Evolutionary conservation across 345 rosid genomes (phyloP).

Genomic region (Cardiospermum halicacabum): DNA sequence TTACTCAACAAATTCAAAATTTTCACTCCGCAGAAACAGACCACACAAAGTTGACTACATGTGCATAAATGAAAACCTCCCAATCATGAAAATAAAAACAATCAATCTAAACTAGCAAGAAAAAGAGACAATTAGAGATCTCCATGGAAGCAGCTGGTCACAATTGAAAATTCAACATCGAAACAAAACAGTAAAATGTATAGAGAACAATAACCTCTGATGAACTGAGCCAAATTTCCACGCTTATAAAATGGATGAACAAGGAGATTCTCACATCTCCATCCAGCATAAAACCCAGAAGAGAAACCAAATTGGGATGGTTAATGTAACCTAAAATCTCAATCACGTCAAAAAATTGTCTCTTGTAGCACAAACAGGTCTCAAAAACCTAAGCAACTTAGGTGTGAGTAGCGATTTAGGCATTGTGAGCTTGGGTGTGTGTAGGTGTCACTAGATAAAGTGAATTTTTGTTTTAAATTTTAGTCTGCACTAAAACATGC

Average conservation of each 20-base stretch:
- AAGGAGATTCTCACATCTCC: constrained; percentile 91
- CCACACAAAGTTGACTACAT: background rate
- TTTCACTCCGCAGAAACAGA: too few species aligned
- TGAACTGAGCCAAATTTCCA: constrained; percentile 68
- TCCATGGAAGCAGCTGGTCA: background rate
- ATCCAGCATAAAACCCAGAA: constrained; percentile 85
- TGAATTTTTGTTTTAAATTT: too few species aligned
- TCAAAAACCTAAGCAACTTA: constrained; percentile 73
- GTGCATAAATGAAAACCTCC: background rate
- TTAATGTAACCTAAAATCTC: constrained; percentile 54
- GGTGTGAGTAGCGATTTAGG: too few species aligned
- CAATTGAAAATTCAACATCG: background rate
- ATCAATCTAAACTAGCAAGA: background rate
- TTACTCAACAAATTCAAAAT: too few species aligned
- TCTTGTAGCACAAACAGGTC: constrained; percentile 62
- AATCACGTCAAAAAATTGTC: constrained; percentile 45
- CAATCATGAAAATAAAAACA: background rate
- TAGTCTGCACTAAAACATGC: too few species aligned
- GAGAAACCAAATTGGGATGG: constrained; percentile 79
- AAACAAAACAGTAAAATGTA: background rate
- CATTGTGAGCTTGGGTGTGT: too few species aligned
- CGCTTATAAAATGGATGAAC: constrained; percentile 62
- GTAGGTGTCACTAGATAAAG: too few species aligned
- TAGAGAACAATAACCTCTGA: constrained; percentile 53
- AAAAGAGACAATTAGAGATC: constrained; percentile 3